Evolutionary conservation across 2,329 filamentous ascomycete species (phyloP).

Genomic region (Pestalotiopsis sp.): DNA sequence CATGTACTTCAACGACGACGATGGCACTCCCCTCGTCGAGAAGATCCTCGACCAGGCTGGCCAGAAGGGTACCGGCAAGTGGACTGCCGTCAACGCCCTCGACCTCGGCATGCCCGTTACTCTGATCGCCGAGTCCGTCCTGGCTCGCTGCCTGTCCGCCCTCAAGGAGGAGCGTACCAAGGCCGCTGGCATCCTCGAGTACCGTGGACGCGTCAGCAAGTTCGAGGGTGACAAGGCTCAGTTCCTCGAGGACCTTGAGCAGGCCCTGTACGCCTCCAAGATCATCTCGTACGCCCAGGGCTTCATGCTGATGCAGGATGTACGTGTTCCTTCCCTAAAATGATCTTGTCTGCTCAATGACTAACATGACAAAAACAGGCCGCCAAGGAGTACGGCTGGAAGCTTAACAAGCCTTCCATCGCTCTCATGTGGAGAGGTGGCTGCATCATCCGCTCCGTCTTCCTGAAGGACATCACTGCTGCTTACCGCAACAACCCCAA

Average conservation of each 20-base stretch:
- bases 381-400: slow-evolving; percentile 94
- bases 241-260: slow-evolving; percentile 96
- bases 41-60: slow-evolving; percentile 99
- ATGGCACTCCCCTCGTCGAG: slow-evolving; percentile 88
- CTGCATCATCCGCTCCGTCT: slow-evolving; percentile 99
- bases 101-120: slow-evolving; percentile 99
- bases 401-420: slow-evolving; percentile 99
- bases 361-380: slow-evolving; percentile 56
- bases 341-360: slow-evolving; percentile 4
- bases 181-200: slow-evolving; percentile 77
- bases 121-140: slow-evolving; percentile 95
- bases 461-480: slow-evolving; percentile 98
- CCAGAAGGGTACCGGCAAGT: slow-evolving; percentile 99
- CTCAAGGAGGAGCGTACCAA: slow-evolving; percentile 91
- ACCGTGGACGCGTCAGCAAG: slow-evolving; percentile 71
- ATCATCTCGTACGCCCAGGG: slow-evolving; percentile 99
- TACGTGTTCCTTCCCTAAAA: slow-evolving; percentile 45
- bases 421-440: slow-evolving; percentile 99
- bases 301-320: slow-evolving; percentile 99
- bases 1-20: slow-evolving; percentile 97
- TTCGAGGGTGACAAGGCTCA: slow-evolving; percentile 91
- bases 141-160: slow-evolving; percentile 89
- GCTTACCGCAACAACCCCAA: slow-evolving; percentile 94
- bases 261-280: slow-evolving; percentile 98
- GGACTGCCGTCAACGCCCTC: slow-evolving; percentile 98